Evolutionary conservation across 768 basidiomycete species (phyloP), one percentile per base, ranked within the genome.

Genomic region (Russula sp.): DNA sequence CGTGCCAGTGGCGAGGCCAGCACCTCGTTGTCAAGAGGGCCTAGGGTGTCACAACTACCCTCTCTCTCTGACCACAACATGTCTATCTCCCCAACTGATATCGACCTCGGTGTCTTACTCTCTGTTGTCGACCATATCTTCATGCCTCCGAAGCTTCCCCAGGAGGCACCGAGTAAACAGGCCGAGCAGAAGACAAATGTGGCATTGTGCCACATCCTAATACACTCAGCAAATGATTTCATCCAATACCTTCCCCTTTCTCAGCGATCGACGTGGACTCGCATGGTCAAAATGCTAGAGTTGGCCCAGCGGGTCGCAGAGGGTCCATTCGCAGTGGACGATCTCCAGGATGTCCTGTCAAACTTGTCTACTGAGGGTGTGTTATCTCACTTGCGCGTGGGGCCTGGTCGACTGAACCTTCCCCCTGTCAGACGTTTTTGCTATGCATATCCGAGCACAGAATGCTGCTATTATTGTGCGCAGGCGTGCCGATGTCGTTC

Each of bases 71-170:
- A 27, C 2, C 2, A 27, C 27, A 27, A 27, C 27, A 27, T 27
- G 27, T 27, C 54, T 27, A 3, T 2, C 2, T 27, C 27, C 27
- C 27, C 27, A 27, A 2, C 27, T 27, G 27, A 27, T 27, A 27
- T 27, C 1, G 27, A 27, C 27, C 27, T 27, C 27, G 2, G 3
- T 27, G 27, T 27, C 2, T 27, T 27, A 3, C 27, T 2, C 27
- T 57, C 61, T 3, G 31, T 65, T 18, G 14, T 55, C 3, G 8
- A 55, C 11, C 59, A 65, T 14, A 42, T 65, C 16, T 65, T 61
- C 49, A 16, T 65, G 13, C 60, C 60, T 11, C 55, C 55, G 2
- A 56, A 61, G 31, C 63, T 65, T 50, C 63, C 64, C 3, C 61
- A 65, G 22, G 13, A 49, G 14, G 54, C 42, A 4, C 48, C 60